These are phyloP conservation scores for Oryza glaberrima DNA, from an alignment of 176 grass and related monocot genomes.

Conservation along the genomic window DNA sequence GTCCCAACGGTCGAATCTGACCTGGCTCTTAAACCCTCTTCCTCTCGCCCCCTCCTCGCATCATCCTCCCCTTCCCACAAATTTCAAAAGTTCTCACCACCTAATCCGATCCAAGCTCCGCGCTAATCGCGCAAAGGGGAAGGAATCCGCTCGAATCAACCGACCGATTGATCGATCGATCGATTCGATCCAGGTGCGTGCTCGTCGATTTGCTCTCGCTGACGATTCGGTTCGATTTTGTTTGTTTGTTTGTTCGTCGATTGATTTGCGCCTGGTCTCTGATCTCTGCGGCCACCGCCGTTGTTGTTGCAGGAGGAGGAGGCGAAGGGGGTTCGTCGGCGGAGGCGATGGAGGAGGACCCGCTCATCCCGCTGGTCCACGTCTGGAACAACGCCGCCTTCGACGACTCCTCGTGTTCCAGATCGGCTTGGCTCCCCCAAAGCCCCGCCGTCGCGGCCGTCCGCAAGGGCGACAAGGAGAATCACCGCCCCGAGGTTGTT, in stretches of 20 bases:
- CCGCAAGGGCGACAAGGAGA: conserved; percentile 48
- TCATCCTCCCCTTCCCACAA: not conserved
- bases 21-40: conserved; percentile 51
- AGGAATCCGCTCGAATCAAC: not conserved
- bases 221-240: not conserved
- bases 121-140: conserved; percentile 7
- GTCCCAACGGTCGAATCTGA: conserved; percentile 56
- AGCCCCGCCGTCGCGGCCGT: not conserved
- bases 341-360: conserved; percentile 55
- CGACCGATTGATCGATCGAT: too few relatives aligned
- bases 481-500: conserved; percentile 12
- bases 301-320: not conserved
- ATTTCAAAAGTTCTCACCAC: conserved; percentile 19
- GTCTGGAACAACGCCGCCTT: conserved; percentile 47
- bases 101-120: not conserved
- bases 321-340: not conserved
- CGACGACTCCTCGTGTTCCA: conserved; percentile 16
- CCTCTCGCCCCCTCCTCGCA: not conserved
- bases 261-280: not conserved
- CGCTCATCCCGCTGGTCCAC: conserved; percentile 62
- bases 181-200: conserved; percentile 45
- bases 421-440: conserved; percentile 28
- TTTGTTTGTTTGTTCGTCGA: not conserved
- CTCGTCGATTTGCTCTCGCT: not conserved
- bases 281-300: not conserved